phyloP scores from a whole-genome alignment of 495 filamentous ascomycete genomes.

The Cercophora newfieldiana region DNA sequence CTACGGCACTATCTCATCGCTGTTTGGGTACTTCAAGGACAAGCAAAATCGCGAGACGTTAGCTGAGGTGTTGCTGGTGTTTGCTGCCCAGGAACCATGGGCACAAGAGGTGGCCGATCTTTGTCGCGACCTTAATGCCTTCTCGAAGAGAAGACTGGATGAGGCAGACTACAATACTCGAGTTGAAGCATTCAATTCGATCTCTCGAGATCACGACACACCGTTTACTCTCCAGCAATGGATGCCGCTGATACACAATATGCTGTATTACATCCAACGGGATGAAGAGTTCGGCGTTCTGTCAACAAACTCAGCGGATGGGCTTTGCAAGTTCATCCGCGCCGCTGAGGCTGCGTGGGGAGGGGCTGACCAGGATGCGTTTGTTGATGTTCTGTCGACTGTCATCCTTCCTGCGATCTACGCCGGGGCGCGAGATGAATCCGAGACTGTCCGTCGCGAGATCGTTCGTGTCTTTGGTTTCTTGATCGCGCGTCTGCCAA shows the following conservation, averaged over 20 bases:
- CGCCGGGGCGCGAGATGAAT: conserved; percentile 68
- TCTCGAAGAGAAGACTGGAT: conserved; percentile 63
- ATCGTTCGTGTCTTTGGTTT: conserved; percentile 75
- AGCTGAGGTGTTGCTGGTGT: conserved; percentile 67
- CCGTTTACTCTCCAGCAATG: conserved; percentile 74
- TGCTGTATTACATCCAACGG: conserved; percentile 84
- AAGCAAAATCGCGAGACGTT: conserved; percentile 68
- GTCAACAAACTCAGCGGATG: conserved; percentile 74
- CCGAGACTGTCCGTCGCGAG: conserved; percentile 82
- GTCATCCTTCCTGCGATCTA: conserved; percentile 75
- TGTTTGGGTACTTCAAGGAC: conserved; percentile 88
- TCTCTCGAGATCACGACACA: conserved; percentile 58
- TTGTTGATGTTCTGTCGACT: conserved; percentile 52
- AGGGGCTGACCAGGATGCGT: conserved; percentile 39
- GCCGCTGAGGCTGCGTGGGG: conserved; percentile 37
- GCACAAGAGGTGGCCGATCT: conserved; percentile 65
- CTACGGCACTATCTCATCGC: conserved; percentile 64
- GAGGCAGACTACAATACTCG: conserved; percentile 85
- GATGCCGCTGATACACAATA: conserved; percentile 86
- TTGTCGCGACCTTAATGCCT: conserved; percentile 80
- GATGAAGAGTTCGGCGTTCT: conserved; percentile 85
- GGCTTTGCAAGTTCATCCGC: conserved; percentile 78
- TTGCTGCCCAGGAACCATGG: conserved; percentile 61
- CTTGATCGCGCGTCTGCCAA: conserved; percentile 68
- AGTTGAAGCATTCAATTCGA: conserved; percentile 69